Conservation (phyloP, 2,329 filamentous ascomycete genomes). For the Blastomyces silverae region DNA sequence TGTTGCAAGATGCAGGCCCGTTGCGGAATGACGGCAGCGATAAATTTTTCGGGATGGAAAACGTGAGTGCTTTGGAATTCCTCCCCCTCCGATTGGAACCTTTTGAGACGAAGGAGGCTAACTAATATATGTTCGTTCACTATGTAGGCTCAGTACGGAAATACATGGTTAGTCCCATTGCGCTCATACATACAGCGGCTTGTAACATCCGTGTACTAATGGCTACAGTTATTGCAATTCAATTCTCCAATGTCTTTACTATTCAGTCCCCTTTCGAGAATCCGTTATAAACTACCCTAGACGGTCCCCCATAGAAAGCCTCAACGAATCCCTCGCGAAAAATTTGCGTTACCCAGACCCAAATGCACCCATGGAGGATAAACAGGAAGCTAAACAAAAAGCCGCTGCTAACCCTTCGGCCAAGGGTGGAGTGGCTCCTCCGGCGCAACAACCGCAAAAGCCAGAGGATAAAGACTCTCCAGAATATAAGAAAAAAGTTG, state of each 20-base stretch:
- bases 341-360: constrained; percentile 54
- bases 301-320: constrained; percentile 60
- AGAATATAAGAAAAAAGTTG: constrained; percentile 97
- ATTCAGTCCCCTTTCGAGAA: constrained; percentile 88
- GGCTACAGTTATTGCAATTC: constrained; percentile 86
- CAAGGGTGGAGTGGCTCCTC: constrained; percentile 21
- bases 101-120: constrained; percentile 3
- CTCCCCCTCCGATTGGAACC: background rate
- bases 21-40: constrained; percentile 83
- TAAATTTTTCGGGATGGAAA: constrained; percentile 97
- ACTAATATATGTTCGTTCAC: constrained; percentile 28
- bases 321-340: constrained; percentile 50
- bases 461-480: constrained; percentile 93
- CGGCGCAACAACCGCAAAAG: constrained; percentile 49
- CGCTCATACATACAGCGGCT: constrained; percentile 15
- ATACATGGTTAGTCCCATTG: constrained; percentile 68
- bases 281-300: constrained; percentile 86
- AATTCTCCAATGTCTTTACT: constrained; percentile 94
- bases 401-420: constrained; percentile 23
- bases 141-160: constrained; percentile 67
- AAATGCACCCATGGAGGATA: constrained; percentile 50
- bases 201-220: background rate
- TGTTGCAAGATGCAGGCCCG: constrained; percentile 74
- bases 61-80: constrained; percentile 55
- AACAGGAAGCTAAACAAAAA: constrained; percentile 44